Evolutionary conservation across 345 rosid species (phyloP).

Genomic region (Salix exigua): DNA sequence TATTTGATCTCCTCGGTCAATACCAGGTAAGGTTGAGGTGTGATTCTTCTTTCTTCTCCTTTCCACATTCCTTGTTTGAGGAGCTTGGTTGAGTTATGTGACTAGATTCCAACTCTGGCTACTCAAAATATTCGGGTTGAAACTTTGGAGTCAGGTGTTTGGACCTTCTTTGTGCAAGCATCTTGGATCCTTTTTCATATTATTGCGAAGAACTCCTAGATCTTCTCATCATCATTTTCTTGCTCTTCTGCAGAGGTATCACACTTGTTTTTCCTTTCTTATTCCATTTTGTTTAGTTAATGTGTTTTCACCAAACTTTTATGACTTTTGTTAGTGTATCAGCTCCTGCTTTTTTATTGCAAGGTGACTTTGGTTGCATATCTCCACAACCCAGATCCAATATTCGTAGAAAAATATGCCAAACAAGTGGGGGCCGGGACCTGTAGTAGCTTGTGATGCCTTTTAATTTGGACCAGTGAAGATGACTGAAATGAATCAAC

Average conservation of each 20-base stretch:
- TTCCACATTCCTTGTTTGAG: conserved; percentile 2
- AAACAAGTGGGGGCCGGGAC: not conserved
- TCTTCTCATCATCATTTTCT: not conserved
- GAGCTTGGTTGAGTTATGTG: not conserved
- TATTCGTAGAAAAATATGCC: not conserved
- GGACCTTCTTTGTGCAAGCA: conserved; percentile 10
- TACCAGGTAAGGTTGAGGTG: conserved; percentile 6
- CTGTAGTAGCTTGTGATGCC: not conserved
- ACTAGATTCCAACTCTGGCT: not conserved
- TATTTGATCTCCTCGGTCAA: not conserved
- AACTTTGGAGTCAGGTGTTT: conserved; percentile 1
- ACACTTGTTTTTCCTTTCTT: not conserved
- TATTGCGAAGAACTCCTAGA: conserved; percentile 12
- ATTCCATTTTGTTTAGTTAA: conserved; percentile 1
- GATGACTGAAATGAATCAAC: conserved; percentile 11
- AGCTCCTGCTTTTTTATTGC: not conserved
- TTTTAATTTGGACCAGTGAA: conserved; percentile 6
- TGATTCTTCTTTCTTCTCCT: conserved; percentile 6
- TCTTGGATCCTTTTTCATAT: conserved; percentile 14
- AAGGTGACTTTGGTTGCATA: not conserved
- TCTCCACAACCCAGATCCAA: not conserved
- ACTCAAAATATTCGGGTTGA: conserved; percentile 1
- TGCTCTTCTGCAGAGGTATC: not conserved
- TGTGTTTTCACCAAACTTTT: not conserved
- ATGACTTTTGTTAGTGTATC: not conserved